Base-by-base conservation (phyloP, 1,284 basidiomycete genomes). In the Cutaneotrichosporon sp. region DNA sequence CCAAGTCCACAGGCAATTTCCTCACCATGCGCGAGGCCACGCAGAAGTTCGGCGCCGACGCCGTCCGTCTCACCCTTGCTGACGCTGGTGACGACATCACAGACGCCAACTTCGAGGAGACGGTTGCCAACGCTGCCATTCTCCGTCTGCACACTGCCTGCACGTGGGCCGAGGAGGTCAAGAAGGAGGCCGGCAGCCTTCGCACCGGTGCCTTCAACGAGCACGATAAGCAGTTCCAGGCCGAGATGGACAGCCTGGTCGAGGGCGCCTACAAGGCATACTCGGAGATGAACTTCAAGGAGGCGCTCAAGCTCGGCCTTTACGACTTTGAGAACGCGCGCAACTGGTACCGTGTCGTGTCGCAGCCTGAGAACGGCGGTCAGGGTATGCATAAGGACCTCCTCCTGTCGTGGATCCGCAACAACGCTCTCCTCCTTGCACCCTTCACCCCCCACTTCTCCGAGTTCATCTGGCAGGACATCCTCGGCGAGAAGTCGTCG, bases 41-140 rank as follows among this genome's bases (percentile, higher is more conserved):
- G 30, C 73, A 79, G 70, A 81, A 80, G 69, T 81, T 80, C 65
- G 77, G 79, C 65, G 73, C 78, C 56, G 75, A 80, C 77, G 92
- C 96, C 40, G 96, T 91, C 73, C 86, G 97, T 68, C 83, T 99
- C 82, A 87, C 88, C 46, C 85, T 99, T 76, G 97, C 97, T 42
- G 96, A 99, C 83, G 94, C 95, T 31, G 97, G 97, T 38, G 97
- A 99, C 79, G 92, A 94, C 65, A 88, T 99, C 73, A 95, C 97
- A 80, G 96, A 99, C 81, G 97, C 79, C 61, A 81, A 80, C 78
- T 99, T 99, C 74, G 97, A 99, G 79, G 97, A 99, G 85, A 93
- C 94, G 83, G 92, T 91, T 13, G 97, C 97, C 21, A 99, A 99
- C 77, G 95, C 97, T 22, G 95, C 94, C 72, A 99, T 99, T 77